Evolutionary conservation across 2,329 filamentous ascomycete species (phyloP), one percentile per base, ranked within the genome.

Genomic region (Neopestalotiopsis clavispora): DNA sequence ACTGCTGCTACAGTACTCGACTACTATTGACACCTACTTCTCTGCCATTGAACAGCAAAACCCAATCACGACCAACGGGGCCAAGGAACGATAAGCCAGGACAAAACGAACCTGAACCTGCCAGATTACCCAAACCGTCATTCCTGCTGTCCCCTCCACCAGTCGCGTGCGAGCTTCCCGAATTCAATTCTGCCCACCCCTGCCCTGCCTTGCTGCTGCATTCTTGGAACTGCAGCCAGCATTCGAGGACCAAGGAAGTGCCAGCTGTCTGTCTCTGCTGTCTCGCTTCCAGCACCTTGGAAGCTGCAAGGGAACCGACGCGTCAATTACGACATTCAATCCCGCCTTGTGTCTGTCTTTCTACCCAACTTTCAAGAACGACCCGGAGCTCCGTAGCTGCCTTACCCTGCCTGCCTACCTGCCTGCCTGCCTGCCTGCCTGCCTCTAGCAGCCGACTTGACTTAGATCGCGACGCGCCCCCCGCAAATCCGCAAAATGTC

Each of bases 401-500:
- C 10, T 38, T 38, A 38, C 34, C 34, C 34, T 34, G 23, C 28
- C 20, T 59, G 20, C n/a, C 20, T 20, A 62, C 28, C 59, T 62
- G 9, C 23, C 23, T 28, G 23, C 23, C 23, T 28, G 23, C 23
- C 23, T 28, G 23, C 23, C 23, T 28, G 23, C 23, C 23, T 34
- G 23, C 28, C 20, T 59, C 23, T 23, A 30, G 23, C 28, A 23
- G 57, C 20, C 9, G 20, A 14, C 23, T 59, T 30, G 23, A n/a
- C 17, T 62, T 62, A 38, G 34, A 34, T 38, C 28, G 59, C 30
- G 28, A 62, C 34, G 34, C 64, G 52, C 20, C 52, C 23, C 45
- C 49, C 45, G 34, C 49, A 23, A 28, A 28, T 28, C 56, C 72
- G 80, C 72, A 80, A 70, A 71, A 92, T 92, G 90, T 87, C 90